Conservation (phyloP, 352 stramenopile species). For the Globisporangium cylindrosporum region DNA sequence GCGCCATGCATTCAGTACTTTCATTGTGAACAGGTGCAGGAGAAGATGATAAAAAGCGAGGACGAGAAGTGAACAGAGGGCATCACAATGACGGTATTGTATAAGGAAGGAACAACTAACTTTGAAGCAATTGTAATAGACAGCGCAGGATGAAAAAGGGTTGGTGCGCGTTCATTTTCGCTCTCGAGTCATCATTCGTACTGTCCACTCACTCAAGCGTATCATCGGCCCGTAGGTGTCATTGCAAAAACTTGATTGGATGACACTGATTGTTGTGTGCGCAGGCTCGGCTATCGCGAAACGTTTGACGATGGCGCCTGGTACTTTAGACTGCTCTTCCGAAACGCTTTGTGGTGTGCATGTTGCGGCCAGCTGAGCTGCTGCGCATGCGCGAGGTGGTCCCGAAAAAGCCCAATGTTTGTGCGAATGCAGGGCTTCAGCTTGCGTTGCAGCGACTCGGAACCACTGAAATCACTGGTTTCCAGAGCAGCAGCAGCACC, state of each 20-base stretch:
- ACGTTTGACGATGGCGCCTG: conserved; percentile 2
- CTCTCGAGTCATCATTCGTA: neutral
- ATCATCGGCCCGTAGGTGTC: neutral
- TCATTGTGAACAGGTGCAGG: neutral
- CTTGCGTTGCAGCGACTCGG: conserved; percentile 46
- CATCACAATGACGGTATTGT: conserved; percentile 1
- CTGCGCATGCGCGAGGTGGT: conserved; percentile 53
- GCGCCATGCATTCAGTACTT: neutral
- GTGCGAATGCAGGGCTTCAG: conserved; percentile 59
- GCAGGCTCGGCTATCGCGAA: conserved; percentile 2
- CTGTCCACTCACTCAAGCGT: neutral
- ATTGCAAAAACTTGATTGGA: neutral
- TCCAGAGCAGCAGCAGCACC: conserved; percentile 5
- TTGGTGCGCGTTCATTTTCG: neutral
- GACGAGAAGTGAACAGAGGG: neutral
- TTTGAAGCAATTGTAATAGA: conserved; percentile 13
- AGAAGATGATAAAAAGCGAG: neutral
- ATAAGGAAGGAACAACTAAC: conserved; percentile 5
- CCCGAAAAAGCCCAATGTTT: conserved; percentile 52
- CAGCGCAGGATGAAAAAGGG: conserved; percentile 3
- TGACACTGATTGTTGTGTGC: neutral
- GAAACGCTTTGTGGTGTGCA: conserved; percentile 25
- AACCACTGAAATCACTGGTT: conserved; percentile 3
- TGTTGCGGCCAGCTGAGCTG: conserved; percentile 56
- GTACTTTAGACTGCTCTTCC: conserved; percentile 15